A percentile compares a stretch with the other conserved stretches of the same genome.
Evolutionary conservation across 495 filamentous ascomycete species (phyloP).

Genomic region (Bombardia bombarda): DNA sequence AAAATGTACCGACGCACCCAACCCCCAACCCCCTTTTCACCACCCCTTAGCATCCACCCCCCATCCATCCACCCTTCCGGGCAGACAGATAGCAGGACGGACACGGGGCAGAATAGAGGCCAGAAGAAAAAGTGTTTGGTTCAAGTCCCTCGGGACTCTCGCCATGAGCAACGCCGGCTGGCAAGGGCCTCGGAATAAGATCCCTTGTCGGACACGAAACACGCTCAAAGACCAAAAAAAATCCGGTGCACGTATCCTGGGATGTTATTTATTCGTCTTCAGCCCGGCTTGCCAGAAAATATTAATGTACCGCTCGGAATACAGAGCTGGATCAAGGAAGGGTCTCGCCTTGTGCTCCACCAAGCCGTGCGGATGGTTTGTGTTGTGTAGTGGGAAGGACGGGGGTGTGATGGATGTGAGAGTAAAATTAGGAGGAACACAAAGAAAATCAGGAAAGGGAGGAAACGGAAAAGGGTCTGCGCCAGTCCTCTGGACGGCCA

Average conservation of each 20-base stretch:
- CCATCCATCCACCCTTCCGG: neutral
- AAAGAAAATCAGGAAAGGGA: neutral
- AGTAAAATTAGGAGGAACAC: neutral
- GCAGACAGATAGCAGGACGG: conserved; percentile 4
- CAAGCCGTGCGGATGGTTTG: conserved; percentile 42
- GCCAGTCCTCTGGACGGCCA: neutral
- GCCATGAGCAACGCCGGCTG: no score
- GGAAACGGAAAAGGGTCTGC: neutral
- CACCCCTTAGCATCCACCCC: neutral
- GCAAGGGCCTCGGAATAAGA: neutral
- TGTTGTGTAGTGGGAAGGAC: conserved; percentile 2
- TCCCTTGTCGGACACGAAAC: neutral
- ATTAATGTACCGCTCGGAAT: conserved; percentile 51
- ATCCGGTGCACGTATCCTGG: neutral
- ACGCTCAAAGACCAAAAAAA: neutral
- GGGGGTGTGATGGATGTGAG: neutral
- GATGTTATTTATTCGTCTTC: no score
- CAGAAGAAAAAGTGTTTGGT: neutral
- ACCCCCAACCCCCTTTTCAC: conserved; percentile 11
- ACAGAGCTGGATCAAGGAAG: conserved; percentile 55
- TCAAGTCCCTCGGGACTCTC: no score
- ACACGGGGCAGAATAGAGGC: neutral
- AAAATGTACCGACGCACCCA: conserved; percentile 20
- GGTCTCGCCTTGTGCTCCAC: conserved; percentile 58
- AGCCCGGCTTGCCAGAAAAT: no score